Percentiles rank a stretch among this genome's conserved stretches.
These are phyloP conservation scores for Sporothrix luriei DNA, from an alignment of 2,329 filamentous ascomycete species.

Conservation along the genomic window DNA sequence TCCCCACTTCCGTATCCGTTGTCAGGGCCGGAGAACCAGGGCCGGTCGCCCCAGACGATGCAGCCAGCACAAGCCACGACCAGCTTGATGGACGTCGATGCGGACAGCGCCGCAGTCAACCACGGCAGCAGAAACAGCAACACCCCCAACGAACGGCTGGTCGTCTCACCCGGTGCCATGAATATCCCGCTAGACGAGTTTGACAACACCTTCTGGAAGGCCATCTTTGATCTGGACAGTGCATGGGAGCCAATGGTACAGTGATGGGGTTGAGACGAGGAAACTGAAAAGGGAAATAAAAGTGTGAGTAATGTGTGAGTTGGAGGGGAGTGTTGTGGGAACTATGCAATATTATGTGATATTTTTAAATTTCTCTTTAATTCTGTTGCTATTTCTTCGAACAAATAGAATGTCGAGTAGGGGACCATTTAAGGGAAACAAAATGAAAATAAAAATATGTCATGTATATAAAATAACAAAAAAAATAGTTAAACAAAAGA, in stretches of 20 bases:
- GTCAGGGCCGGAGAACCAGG: not conserved
- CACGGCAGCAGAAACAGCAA: not conserved
- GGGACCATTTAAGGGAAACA: no score
- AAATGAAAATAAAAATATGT: no score
- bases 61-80: not conserved
- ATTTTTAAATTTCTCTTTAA: not conserved
- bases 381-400: no score
- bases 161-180: not conserved
- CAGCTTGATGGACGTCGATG: slow-evolving; percentile 32
- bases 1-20: not conserved
- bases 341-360: not conserved
- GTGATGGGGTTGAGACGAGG: not conserved
- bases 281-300: not conserved
- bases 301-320: no score
- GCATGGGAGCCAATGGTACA: slow-evolving; percentile 28
- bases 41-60: not conserved
- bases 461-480: no score
- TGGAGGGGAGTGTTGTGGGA: no score
- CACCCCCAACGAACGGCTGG: not conserved
- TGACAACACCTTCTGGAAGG: slow-evolving; percentile 33
- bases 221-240: slow-evolving; percentile 30
- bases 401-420: no score
- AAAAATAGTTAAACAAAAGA: no score
- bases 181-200: slow-evolving; percentile 24
- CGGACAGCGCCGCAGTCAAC: not conserved